These are phyloP conservation scores for Thymus quinquecostatus DNA, from an alignment of 257 asterid species.

Conservation along the genomic window DNA sequence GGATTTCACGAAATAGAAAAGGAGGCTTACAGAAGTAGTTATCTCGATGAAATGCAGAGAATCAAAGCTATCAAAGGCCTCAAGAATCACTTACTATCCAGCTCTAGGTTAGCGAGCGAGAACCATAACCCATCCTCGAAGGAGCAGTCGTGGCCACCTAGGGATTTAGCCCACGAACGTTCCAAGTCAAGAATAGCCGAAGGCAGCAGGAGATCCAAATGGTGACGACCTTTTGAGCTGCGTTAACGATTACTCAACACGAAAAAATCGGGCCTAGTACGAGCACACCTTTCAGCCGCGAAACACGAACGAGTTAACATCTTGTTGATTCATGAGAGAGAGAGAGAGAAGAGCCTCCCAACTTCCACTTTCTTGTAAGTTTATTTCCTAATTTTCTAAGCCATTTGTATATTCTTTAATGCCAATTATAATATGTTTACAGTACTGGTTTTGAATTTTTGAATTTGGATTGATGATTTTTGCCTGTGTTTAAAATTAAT, in stretches of 20 bases:
- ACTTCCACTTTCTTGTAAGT: conserved; percentile 17
- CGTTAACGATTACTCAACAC: background rate
- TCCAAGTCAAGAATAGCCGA: conserved; percentile 63
- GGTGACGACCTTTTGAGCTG: conserved; percentile 41
- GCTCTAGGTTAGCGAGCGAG: conserved; percentile 50
- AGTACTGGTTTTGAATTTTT: background rate
- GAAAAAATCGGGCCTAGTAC: background rate
- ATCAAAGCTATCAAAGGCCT: conserved; percentile 55
- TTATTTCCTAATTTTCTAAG: background rate
- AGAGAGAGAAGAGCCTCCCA: background rate
- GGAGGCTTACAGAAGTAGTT: conserved; percentile 57
- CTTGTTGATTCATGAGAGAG: conserved; percentile 44
- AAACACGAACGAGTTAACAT: conserved; percentile 46
- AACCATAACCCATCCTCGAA: conserved; percentile 45
- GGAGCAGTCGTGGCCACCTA: conserved; percentile 59
- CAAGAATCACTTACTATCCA: conserved; percentile 50
- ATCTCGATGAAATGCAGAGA: conserved; percentile 50
- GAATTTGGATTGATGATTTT: background rate
- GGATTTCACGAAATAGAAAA: conserved; percentile 47
- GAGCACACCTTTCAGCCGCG: background rate
- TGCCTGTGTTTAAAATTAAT: background rate
- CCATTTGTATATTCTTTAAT: background rate
- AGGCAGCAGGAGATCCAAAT: conserved; percentile 60
- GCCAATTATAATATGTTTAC: background rate
- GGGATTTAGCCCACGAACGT: conserved; percentile 51